Percentiles rank a stretch among this genome's conserved stretches.
Conservation (phyloP, 2,329 filamentous ascomycete genomes). For the Elsinoe batatas region DNA sequence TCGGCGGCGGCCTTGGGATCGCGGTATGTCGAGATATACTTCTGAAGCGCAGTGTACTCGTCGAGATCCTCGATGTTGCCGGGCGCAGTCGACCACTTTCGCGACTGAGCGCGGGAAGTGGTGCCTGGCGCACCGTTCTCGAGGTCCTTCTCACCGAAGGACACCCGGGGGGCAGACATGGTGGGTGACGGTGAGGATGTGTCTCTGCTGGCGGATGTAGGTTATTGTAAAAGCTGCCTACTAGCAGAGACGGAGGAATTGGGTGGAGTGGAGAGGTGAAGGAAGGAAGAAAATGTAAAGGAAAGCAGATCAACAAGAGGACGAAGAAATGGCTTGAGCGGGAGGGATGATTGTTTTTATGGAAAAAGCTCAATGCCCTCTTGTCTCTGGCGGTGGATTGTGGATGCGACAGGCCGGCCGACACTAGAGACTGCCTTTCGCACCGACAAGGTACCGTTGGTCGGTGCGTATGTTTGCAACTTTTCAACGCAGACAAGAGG, state of each 20-base stretch:
- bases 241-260: slow-evolving; percentile 2
- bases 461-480: slow-evolving; percentile 5
- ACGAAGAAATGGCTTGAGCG: background rate
- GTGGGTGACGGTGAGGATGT: slow-evolving; percentile 15
- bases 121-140: slow-evolving; percentile 26
- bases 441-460: slow-evolving; percentile 2
- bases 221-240: slow-evolving; percentile 10
- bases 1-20: slow-evolving; percentile 45
- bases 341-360: slow-evolving; percentile 6
- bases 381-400: background rate
- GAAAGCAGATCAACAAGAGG: slow-evolving; percentile 13
- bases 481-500: slow-evolving; percentile 2
- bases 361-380: background rate
- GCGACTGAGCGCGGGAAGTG: slow-evolving; percentile 24
- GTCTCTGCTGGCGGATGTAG: slow-evolving; percentile 11
- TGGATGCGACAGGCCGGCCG: slow-evolving; percentile 3
- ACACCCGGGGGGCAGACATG: slow-evolving; percentile 31
- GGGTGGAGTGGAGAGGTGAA: slow-evolving; percentile 3
- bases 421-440: background rate
- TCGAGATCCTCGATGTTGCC: slow-evolving; percentile 42
- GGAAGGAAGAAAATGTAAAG: background rate
- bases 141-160: slow-evolving; percentile 32
- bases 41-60: slow-evolving; percentile 56
- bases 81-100: slow-evolving; percentile 32
- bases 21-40: slow-evolving; percentile 58